These are phyloP conservation scores for Perkinsus chesapeaki DNA, from an alignment of 169 alveolate genomes.

Conservation along the genomic window DNA sequence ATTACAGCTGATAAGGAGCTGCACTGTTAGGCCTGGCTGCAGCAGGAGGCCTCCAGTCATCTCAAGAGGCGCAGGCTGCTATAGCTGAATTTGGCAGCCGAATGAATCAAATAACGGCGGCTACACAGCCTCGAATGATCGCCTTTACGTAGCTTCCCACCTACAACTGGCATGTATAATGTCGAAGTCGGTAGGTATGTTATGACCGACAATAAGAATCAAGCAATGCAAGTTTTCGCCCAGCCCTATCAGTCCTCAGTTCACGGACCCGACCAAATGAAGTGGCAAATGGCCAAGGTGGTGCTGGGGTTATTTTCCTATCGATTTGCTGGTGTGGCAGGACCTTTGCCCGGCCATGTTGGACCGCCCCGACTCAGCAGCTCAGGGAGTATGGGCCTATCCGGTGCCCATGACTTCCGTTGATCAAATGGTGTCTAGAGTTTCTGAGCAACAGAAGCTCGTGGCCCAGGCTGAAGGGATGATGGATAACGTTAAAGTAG, in stretches of 20 bases:
- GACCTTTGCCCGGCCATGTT: neutral
- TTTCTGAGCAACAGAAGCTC: neutral
- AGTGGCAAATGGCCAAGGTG: neutral
- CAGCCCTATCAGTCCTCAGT: neutral
- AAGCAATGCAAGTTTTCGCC: neutral
- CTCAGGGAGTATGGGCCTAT: neutral
- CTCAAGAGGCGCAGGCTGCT: neutral
- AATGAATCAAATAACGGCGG: neutral
- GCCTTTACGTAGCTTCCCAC: neutral
- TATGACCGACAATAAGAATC: neutral
- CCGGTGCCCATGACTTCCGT: neutral
- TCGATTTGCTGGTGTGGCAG: neutral
- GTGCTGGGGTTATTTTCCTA: neutral
- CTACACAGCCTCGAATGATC: neutral
- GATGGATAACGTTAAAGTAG: neutral
- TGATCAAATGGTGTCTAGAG: neutral
- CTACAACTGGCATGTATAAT: neutral
- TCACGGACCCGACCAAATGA: neutral
- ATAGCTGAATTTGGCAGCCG: neutral
- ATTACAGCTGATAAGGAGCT: no score
- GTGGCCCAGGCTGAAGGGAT: slow-evolving; percentile 2
- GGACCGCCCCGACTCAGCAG: neutral
- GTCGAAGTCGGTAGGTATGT: neutral
- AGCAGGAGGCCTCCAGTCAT: neutral
- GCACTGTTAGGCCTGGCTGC: neutral